Evolutionary conservation across 805 yeast genomes (phyloP).

Genomic region (Kodamaea laetipori): DNA sequence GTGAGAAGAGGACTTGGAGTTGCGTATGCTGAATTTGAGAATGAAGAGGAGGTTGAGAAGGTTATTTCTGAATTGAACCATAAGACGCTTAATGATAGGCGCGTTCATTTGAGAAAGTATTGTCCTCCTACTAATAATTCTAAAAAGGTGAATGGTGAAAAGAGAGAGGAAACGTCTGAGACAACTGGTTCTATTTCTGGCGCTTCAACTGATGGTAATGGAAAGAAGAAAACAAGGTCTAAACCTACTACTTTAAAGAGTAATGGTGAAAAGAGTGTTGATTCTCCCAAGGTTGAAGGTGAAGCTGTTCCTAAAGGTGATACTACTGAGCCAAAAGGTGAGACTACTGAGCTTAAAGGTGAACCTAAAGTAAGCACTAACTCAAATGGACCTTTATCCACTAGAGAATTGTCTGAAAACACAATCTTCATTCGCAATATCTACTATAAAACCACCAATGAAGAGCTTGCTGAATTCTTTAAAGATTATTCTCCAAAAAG

Average conservation of each 20-base stretch:
- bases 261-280: no score
- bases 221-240: no score
- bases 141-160: neutral
- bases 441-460: conserved; percentile 42
- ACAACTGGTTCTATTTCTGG: no score
- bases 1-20: conserved; percentile 54
- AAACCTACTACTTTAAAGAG: no score
- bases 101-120: conserved; percentile 40
- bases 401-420: conserved; percentile 37
- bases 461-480: conserved; percentile 47
- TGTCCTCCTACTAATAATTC: conserved; percentile 23
- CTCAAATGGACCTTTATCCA: neutral
- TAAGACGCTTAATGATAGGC: conserved; percentile 35
- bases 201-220: no score
- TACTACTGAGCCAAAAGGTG: no score
- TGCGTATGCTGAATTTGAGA: conserved; percentile 41
- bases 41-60: conserved; percentile 28
- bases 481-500: conserved; percentile 48
- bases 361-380: neutral
- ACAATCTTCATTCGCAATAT: conserved; percentile 49
- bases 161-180: no score
- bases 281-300: no score
- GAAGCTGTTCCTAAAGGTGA: no score
- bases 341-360: neutral
- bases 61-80: conserved; percentile 32